phyloP scores from a whole-genome alignment of 2,329 filamentous ascomycete species.

The Botrytis sinoallii region DNA sequence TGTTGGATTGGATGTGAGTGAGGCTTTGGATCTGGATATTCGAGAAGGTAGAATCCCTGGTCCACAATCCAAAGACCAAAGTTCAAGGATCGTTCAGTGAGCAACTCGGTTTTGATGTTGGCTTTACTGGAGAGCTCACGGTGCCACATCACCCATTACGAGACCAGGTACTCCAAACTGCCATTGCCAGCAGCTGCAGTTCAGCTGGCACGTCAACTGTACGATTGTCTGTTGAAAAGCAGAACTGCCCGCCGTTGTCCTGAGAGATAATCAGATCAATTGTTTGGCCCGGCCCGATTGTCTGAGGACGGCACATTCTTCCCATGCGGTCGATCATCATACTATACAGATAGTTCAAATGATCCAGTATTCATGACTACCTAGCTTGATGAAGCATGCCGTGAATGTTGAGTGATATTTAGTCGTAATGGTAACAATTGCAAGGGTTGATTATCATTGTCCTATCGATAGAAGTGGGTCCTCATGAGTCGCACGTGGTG shows the following conservation, averaged over 20 bases:
- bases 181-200: neutral
- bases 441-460: neutral
- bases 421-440: neutral
- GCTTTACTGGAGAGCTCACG: neutral
- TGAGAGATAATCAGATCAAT: neutral
- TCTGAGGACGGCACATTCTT: neutral
- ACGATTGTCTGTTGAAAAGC: neutral
- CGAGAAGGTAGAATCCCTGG: neutral
- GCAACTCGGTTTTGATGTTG: neutral
- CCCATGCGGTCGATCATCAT: neutral
- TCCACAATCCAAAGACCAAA: neutral
- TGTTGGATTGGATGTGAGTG: neutral
- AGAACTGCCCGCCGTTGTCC: neutral
- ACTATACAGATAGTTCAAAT: neutral
- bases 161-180: neutral
- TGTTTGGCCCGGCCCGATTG: neutral
- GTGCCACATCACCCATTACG: neutral
- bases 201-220: neutral
- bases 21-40: neutral
- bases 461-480: neutral
- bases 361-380: neutral
- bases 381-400: neutral
- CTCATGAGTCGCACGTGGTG: neutral
- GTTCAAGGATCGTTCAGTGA: neutral
- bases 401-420: neutral